phyloP scores from a whole-genome alignment of 768 basidiomycete species.

The Naganishia antarctica region DNA sequence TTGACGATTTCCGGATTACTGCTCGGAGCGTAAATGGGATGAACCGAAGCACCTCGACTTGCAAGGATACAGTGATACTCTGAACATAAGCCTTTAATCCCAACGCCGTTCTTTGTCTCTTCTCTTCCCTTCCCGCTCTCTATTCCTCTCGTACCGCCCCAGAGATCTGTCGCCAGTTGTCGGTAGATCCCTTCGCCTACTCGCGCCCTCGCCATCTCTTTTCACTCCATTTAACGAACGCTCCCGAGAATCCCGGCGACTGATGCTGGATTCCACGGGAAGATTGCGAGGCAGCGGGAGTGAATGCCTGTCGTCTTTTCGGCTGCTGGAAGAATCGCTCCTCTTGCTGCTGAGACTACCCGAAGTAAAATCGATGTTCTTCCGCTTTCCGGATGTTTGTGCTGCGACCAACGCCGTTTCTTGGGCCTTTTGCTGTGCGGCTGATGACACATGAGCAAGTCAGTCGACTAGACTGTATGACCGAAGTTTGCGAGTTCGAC shows the following conservation, averaged over 20 bases:
- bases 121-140: not conserved
- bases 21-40: too few relatives aligned
- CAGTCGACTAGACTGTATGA: not conserved
- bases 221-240: not conserved
- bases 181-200: not conserved
- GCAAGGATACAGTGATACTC: too few relatives aligned
- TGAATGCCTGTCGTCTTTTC: not conserved
- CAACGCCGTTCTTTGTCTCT: constrained; percentile 2
- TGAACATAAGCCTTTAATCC: too few relatives aligned
- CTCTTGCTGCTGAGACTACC: not conserved
- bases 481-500: too few relatives aligned
- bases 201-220: not conserved
- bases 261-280: not conserved
- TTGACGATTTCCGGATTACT: too few relatives aligned
- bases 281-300: not conserved
- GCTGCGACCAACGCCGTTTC: not conserved
- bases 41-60: too few relatives aligned
- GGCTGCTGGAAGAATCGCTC: not conserved
- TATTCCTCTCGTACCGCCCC: not conserved
- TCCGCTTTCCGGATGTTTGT: constrained; percentile 8
- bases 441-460: not conserved
- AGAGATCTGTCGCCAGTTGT: not conserved
- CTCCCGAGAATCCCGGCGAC: too few relatives aligned
- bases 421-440: constrained; percentile 10
- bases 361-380: constrained; percentile 5